phyloP scores from a whole-genome alignment of 2,329 filamentous ascomycete genomes.

The Beauveria sp. region DNA sequence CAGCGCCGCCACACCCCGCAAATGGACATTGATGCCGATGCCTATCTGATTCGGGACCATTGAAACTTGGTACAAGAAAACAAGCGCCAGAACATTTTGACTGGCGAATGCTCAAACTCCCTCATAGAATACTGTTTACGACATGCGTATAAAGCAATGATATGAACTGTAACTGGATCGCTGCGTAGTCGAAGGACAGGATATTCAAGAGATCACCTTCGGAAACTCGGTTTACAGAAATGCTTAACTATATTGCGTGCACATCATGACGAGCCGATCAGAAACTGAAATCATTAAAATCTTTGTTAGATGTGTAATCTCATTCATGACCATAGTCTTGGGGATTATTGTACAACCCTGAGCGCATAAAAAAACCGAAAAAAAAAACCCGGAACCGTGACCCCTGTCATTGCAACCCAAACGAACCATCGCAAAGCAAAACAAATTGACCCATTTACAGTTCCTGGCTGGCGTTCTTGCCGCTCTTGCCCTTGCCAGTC shows the following conservation, averaged over 20 bases:
- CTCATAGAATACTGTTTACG: not conserved
- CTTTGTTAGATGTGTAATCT: constrained; percentile 40
- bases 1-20: constrained; percentile 20
- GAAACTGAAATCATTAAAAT: constrained; percentile 14
- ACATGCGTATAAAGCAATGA: not conserved
- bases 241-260: too few species aligned
- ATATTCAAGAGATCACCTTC: too few species aligned
- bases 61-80: not conserved
- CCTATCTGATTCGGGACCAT: not conserved
- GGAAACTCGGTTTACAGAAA: too few species aligned
- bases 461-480: constrained; percentile 90
- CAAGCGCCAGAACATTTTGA: too few species aligned
- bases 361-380: constrained; percentile 43
- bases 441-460: constrained; percentile 56
- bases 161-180: too few species aligned
- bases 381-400: constrained; percentile 66
- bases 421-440: constrained; percentile 51
- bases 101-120: not conserved
- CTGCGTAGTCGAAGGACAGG: too few species aligned
- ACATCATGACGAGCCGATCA: not conserved
- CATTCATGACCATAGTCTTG: constrained; percentile 60
- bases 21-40: constrained; percentile 1
- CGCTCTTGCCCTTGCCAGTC: constrained; percentile 74
- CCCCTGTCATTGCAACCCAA: constrained; percentile 77
- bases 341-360: constrained; percentile 68